phyloP scores from a whole-genome alignment of 2,329 filamentous ascomycete species.

The Camillea tinctor region DNA sequence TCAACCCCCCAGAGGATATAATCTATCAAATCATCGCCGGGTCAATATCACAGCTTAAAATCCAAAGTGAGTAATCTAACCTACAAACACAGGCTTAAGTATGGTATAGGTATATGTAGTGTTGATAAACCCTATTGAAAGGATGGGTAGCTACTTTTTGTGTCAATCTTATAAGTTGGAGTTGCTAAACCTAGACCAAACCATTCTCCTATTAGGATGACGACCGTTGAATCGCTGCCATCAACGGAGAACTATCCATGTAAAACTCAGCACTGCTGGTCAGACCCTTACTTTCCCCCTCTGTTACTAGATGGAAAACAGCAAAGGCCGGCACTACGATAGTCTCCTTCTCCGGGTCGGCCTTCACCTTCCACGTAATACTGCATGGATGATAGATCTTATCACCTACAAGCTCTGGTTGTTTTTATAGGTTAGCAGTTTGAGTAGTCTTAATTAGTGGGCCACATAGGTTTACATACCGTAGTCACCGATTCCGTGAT shows the following conservation, averaged over 20 bases:
- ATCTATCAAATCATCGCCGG: no score
- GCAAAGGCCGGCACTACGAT: conserved; percentile 19
- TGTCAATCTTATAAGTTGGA: no score
- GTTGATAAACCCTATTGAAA: no score
- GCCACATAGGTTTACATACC: conserved; percentile 8
- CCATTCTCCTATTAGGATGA: conserved; percentile 1
- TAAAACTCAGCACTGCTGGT: conserved; percentile 15
- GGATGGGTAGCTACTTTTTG: no score
- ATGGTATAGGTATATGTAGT: no score
- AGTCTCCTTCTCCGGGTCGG: conserved; percentile 22
- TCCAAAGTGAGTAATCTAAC: no score
- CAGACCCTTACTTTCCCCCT: conserved; percentile 16
- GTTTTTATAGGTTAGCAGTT: neutral
- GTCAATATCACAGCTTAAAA: no score
- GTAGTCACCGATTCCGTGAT: conserved; percentile 19
- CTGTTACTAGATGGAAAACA: conserved; percentile 13
- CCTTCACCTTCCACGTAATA: conserved; percentile 23
- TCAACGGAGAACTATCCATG: conserved; percentile 21
- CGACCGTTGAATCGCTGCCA: conserved; percentile 15
- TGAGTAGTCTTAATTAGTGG: neutral
- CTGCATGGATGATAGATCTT: conserved; percentile 24
- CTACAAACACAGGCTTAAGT: no score
- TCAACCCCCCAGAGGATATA: no score
- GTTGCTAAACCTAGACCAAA: no score
- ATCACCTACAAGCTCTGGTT: conserved; percentile 19